Percentiles rank a stretch among this genome's conserved stretches.
These are phyloP conservation scores for Phialocephala subalpina DNA, from an alignment of 2,329 filamentous ascomycete species.

Conservation along the genomic window DNA sequence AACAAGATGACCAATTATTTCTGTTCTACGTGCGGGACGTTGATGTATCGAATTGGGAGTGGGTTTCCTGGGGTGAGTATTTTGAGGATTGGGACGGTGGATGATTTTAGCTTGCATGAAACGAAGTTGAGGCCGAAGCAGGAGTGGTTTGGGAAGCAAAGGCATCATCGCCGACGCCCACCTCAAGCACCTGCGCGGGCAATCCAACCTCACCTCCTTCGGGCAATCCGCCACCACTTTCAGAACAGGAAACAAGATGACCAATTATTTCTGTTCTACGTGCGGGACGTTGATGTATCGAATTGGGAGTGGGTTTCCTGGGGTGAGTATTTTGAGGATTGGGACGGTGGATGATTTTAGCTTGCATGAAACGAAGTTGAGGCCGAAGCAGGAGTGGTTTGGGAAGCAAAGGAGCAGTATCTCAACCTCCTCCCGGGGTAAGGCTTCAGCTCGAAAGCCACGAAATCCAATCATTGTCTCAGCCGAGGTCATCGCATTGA, in stretches of 20 bases:
- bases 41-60: slow-evolving; percentile 63
- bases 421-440: too few relatives aligned
- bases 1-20: slow-evolving; percentile 68
- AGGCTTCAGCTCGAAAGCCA: too few relatives aligned
- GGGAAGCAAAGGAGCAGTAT: slow-evolving; percentile 43
- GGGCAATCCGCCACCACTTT: slow-evolving; percentile 56
- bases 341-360: slow-evolving; percentile 70
- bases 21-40: slow-evolving; percentile 64
- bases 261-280: slow-evolving; percentile 65
- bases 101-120: slow-evolving; percentile 66
- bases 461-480: too few relatives aligned
- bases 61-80: slow-evolving; percentile 56
- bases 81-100: slow-evolving; percentile 65
- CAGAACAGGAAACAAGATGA: slow-evolving; percentile 57
- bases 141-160: slow-evolving; percentile 58
- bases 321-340: slow-evolving; percentile 57
- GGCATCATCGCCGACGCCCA: slow-evolving; percentile 44
- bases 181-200: slow-evolving; percentile 58
- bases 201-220: slow-evolving; percentile 57
- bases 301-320: slow-evolving; percentile 52
- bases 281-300: slow-evolving; percentile 71
- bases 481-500: too few relatives aligned
- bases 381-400: slow-evolving; percentile 61
- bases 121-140: slow-evolving; percentile 60
- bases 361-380: slow-evolving; percentile 63